phyloP scores from a whole-genome alignment of 169 alveolate genomes.

The Cryptosporidium baileyi region DNA sequence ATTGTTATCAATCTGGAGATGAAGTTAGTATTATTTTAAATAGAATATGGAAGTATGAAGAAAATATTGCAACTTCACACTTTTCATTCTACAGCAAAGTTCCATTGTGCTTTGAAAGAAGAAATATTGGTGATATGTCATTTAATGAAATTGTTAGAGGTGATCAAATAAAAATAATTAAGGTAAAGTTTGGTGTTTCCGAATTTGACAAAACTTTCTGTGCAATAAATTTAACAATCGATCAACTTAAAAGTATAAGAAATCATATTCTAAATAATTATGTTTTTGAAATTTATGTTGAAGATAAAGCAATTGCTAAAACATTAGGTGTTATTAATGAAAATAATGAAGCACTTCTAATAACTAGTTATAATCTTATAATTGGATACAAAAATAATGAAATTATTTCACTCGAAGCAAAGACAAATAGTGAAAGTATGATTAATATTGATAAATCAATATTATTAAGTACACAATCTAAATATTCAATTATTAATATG shows the following conservation, averaged over 20 bases:
- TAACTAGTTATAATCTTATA: constrained; percentile 32
- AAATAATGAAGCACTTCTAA: constrained; percentile 12
- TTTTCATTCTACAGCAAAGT: constrained; percentile 52
- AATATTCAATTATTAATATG: constrained; percentile 4
- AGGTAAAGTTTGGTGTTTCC: constrained; percentile 1
- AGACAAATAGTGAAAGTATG: constrained; percentile 14
- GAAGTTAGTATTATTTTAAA: constrained; percentile 21
- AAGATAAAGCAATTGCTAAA: constrained; percentile 66
- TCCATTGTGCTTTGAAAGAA: constrained; percentile 19
- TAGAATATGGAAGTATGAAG: constrained; percentile 66
- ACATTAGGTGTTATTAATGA: constrained; percentile 31
- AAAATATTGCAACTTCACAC: constrained; percentile 12
- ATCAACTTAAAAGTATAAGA: constrained; percentile 26
- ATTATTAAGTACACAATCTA: not conserved
- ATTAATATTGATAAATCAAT: constrained; percentile 28
- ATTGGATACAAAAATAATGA: constrained; percentile 38
- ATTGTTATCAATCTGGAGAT: constrained; percentile 42
- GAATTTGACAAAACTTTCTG: constrained; percentile 18
- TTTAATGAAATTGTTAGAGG: constrained; percentile 60
- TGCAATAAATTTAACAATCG: not conserved
- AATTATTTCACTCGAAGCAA: constrained; percentile 28
- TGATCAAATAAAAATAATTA: constrained; percentile 14
- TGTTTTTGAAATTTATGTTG: constrained; percentile 43
- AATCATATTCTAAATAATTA: not conserved
- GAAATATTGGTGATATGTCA: constrained; percentile 13